These are phyloP conservation scores for Fusarium equiseti DNA, from an alignment of 2,329 filamentous ascomycete species.

Conservation along the genomic window DNA sequence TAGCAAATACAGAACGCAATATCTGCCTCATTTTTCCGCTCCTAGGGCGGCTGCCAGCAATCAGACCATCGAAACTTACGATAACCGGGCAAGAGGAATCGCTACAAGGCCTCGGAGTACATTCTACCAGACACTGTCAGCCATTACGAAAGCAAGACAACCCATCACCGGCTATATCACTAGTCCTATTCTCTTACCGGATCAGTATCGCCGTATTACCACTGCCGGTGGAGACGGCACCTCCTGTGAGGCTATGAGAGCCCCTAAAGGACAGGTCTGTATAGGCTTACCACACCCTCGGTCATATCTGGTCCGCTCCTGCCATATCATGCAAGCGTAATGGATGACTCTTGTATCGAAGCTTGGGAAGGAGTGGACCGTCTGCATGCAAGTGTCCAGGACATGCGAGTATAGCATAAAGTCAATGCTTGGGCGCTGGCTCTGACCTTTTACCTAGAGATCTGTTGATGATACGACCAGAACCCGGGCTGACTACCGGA, in stretches of 20 bases:
- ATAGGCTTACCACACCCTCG: neutral
- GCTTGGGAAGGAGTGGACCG: too few species aligned
- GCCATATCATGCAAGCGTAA: too few species aligned
- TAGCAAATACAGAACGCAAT: too few species aligned
- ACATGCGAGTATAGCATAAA: neutral
- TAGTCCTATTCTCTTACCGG: neutral
- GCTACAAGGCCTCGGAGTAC: neutral
- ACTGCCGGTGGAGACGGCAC: neutral
- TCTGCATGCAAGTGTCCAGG: neutral
- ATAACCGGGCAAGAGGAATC: neutral
- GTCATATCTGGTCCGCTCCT: too few species aligned
- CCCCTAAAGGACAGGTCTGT: neutral
- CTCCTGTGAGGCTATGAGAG: neutral
- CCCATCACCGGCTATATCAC: neutral
- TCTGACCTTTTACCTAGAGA: neutral
- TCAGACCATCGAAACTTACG: neutral
- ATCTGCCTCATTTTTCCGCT: too few species aligned
- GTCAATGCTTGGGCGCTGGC: neutral
- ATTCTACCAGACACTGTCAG: neutral
- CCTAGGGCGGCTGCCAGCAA: neutral
- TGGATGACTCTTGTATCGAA: too few species aligned
- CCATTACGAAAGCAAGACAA: neutral
- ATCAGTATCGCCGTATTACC: neutral
- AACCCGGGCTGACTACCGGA: neutral
- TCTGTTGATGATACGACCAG: neutral